phyloP scores from a whole-genome alignment of 1,139 yeast genomes.

The Candida tetrigidarum region DNA sequence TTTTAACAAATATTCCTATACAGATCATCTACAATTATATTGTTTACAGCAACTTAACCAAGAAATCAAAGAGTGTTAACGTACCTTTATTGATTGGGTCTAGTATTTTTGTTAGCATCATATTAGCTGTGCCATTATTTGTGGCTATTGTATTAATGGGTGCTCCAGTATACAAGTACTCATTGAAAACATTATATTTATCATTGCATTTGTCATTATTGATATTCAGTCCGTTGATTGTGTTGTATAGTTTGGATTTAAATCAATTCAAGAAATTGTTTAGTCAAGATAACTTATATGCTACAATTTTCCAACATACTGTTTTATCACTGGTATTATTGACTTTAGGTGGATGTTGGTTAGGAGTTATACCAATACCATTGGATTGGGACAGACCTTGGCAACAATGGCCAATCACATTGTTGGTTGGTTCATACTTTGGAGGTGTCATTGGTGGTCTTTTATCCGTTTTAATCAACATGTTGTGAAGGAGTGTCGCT shows the following conservation, averaged over 20 bases:
- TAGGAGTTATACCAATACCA: slow-evolving; percentile 93
- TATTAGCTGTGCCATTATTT: slow-evolving; percentile 57
- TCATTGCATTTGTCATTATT: slow-evolving; percentile 69
- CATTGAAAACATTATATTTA: slow-evolving; percentile 63
- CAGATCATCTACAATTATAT: slow-evolving; percentile 35
- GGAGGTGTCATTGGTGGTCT: slow-evolving; percentile 68
- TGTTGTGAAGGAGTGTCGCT: no score
- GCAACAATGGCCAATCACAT: slow-evolving; percentile 97
- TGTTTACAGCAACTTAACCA: slow-evolving; percentile 22
- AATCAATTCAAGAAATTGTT: slow-evolving; percentile 29
- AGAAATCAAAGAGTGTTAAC: slow-evolving; percentile 29
- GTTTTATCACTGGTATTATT: slow-evolving; percentile 48
- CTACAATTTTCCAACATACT: slow-evolving; percentile 35
- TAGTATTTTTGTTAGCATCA: slow-evolving; percentile 42
- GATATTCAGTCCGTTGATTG: slow-evolving; percentile 65
- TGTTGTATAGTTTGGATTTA: slow-evolving; percentile 61
- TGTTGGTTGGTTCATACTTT: slow-evolving; percentile 75
- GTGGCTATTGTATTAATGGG: slow-evolving; percentile 71
- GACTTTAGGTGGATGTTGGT: slow-evolving; percentile 79
- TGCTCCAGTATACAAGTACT: slow-evolving; percentile 70
- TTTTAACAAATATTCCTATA: slow-evolving; percentile 26
- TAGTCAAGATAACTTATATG: slow-evolving; percentile 26
- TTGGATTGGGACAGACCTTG: slow-evolving; percentile 98
- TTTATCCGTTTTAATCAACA: slow-evolving; percentile 18
- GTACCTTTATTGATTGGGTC: slow-evolving; percentile 36